Conservation (phyloP, 192 early-diverging fungal genomes). For the Mortierella alpina region DNA sequence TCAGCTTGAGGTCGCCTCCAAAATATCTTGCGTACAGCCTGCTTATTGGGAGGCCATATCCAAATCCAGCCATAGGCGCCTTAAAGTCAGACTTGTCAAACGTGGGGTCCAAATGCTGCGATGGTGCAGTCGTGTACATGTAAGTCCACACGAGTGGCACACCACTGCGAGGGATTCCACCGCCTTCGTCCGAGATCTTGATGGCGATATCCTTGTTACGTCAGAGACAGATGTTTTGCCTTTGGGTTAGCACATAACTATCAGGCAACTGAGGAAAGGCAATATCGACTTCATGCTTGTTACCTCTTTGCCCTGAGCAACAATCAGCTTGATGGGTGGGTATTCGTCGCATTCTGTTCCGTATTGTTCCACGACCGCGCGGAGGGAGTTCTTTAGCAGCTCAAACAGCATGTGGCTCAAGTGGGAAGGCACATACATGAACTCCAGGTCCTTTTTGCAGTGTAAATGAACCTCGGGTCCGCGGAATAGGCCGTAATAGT, state of each 20-base stretch:
- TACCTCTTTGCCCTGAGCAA: slow-evolving; percentile 84
- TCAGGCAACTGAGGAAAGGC: background rate
- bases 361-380: slow-evolving; percentile 93
- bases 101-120: slow-evolving; percentile 74
- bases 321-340: slow-evolving; percentile 94
- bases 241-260: background rate
- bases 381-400: slow-evolving; percentile 95
- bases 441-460: slow-evolving; percentile 83
- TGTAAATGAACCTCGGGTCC: slow-evolving; percentile 83
- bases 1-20: slow-evolving; percentile 93
- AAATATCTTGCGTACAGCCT: slow-evolving; percentile 94
- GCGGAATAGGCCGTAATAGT: slow-evolving; percentile 87
- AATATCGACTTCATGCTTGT: background rate
- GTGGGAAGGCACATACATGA: slow-evolving; percentile 97
- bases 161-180: slow-evolving; percentile 89
- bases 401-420: slow-evolving; percentile 99
- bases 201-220: slow-evolving; percentile 87
- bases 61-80: slow-evolving; percentile 89
- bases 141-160: slow-evolving; percentile 95
- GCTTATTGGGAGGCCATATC: slow-evolving; percentile 94
- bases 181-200: slow-evolving; percentile 96
- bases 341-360: slow-evolving; percentile 86
- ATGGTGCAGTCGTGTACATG: slow-evolving; percentile 87
- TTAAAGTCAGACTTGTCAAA: slow-evolving; percentile 82
- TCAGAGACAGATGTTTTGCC: slow-evolving; percentile 4